A percentile compares a stretch with the other conserved stretches of the same genome.
Conservation (phyloP, 163 green algal genomes). For the Scenedesmus sp. region DNA sequence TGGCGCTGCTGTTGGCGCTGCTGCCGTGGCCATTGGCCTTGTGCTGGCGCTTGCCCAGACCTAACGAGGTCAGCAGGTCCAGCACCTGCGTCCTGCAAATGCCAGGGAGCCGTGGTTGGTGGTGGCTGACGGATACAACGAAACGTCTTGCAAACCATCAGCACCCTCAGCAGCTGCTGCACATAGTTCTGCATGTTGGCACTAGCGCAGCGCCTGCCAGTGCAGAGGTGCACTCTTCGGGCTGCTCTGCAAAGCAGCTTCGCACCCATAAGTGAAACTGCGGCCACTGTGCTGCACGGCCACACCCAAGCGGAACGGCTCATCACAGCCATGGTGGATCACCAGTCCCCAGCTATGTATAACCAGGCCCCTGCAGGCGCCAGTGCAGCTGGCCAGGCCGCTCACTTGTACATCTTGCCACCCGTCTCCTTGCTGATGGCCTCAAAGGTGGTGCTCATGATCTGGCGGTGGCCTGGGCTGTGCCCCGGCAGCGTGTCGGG, state of each 20-base stretch:
- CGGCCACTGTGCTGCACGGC: no score
- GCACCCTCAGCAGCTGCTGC: not conserved
- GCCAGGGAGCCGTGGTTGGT: not conserved
- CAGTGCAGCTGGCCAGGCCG: not conserved
- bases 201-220: no score
- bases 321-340: no score
- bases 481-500: slow-evolving; percentile 83
- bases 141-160: not conserved
- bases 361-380: not conserved
- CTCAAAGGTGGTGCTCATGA: slow-evolving; percentile 74
- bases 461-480: slow-evolving; percentile 53
- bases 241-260: no score
- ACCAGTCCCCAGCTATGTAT: not conserved
- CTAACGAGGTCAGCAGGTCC: slow-evolving; percentile 51
- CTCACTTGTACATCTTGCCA: slow-evolving; percentile 57
- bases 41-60: not conserved
- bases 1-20: not conserved
- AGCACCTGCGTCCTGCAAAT: slow-evolving; percentile 50
- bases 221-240: no score
- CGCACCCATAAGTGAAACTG: no score
- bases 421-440: slow-evolving; percentile 64
- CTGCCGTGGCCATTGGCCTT: slow-evolving; percentile 8
- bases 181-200: no score
- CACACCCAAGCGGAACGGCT: no score
- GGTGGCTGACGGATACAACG: not conserved